Percentiles rank a stretch among this genome's conserved stretches.
phyloP scores from a whole-genome alignment of 1,284 basidiomycete species.

The Pseudozyma sp. region DNA sequence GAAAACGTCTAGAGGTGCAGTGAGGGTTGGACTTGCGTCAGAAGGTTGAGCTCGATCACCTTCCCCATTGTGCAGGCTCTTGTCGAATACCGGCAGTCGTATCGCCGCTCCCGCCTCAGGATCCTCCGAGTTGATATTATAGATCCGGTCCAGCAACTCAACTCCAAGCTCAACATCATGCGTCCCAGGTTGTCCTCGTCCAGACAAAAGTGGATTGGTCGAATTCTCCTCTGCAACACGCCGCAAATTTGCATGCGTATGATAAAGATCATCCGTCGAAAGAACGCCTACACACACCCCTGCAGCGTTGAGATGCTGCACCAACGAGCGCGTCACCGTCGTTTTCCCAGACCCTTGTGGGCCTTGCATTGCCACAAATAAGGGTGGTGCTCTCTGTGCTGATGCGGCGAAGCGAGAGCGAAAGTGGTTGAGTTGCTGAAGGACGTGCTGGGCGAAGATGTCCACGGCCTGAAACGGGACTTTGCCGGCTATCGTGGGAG shows the following conservation, averaged over 20 bases:
- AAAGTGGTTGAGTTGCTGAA: conserved; percentile 17
- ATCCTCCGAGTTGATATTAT: conserved; percentile 25
- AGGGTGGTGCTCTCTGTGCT: conserved; percentile 9
- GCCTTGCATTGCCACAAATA: conserved; percentile 51
- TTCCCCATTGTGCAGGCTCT: conserved; percentile 34
- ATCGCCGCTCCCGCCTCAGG: not conserved
- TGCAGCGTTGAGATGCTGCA: conserved; percentile 7
- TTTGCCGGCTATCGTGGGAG: not conserved
- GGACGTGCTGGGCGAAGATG: conserved; percentile 34
- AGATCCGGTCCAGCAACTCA: conserved; percentile 11
- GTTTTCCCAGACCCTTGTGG: conserved; percentile 51
- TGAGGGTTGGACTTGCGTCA: conserved; percentile 7
- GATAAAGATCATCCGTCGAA: conserved; percentile 42
- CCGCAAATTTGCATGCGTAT: conserved; percentile 25
- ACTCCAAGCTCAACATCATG: conserved; percentile 32
- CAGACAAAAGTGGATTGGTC: conserved; percentile 28
- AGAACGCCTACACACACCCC: conserved; percentile 21
- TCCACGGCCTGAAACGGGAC: conserved; percentile 20
- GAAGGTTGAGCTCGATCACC: conserved; percentile 26
- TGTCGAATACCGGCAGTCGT: conserved; percentile 38
- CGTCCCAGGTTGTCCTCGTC: conserved; percentile 45
- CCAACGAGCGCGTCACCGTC: conserved; percentile 30
- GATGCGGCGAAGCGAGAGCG: conserved; percentile 7
- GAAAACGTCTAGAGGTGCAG: conserved; percentile 32
- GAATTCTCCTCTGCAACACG: conserved; percentile 30